These are phyloP conservation scores for Begonia masoniana DNA, from an alignment of 306 rosid genomes.

Conservation along the genomic window DNA sequence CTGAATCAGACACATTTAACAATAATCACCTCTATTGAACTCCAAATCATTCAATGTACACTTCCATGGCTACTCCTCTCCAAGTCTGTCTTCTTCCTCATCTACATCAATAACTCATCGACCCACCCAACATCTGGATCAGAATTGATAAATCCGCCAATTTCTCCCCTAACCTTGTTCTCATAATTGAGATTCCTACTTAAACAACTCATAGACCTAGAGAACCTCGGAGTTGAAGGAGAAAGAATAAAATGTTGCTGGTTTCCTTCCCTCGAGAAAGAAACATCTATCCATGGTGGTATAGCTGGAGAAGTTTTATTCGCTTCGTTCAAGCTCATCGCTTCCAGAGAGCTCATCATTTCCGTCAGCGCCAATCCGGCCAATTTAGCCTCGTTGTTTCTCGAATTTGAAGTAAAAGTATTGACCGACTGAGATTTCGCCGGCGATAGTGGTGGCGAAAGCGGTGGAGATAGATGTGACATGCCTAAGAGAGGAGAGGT, in stretches of 20 bases:
- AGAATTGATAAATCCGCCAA: slow-evolving; percentile 18
- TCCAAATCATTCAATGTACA: too few species aligned
- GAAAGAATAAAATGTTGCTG: slow-evolving; percentile 43
- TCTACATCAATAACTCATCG: slow-evolving; percentile 69
- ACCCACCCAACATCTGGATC: slow-evolving; percentile 89
- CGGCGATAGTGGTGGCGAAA: slow-evolving; percentile 61
- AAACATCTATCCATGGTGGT: slow-evolving; percentile 38
- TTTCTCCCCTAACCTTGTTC: slow-evolving; percentile 8
- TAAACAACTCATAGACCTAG: slow-evolving; percentile 13
- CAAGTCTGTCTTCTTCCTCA: slow-evolving; percentile 1
- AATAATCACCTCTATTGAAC: too few species aligned
- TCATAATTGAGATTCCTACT: slow-evolving; percentile 1
- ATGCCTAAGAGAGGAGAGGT: slow-evolving; percentile 58
- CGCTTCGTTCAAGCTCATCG: slow-evolving; percentile 36
- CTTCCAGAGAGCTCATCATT: slow-evolving; percentile 47
- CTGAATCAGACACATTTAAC: too few species aligned
- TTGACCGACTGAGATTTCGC: slow-evolving; percentile 16
- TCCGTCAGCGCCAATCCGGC: slow-evolving; percentile 30
- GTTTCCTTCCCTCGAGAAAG: slow-evolving; percentile 16
- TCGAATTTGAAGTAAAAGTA: slow-evolving; percentile 24
- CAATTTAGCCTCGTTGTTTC: slow-evolving; percentile 15
- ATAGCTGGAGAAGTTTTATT: slow-evolving; percentile 9
- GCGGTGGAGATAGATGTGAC: slow-evolving; percentile 58
- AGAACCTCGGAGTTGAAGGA: slow-evolving; percentile 28
- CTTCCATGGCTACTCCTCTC: too few species aligned